Base-by-base conservation (phyloP, 2,329 filamentous ascomycete genomes). In the Apiospora rasikravindrae region DNA sequence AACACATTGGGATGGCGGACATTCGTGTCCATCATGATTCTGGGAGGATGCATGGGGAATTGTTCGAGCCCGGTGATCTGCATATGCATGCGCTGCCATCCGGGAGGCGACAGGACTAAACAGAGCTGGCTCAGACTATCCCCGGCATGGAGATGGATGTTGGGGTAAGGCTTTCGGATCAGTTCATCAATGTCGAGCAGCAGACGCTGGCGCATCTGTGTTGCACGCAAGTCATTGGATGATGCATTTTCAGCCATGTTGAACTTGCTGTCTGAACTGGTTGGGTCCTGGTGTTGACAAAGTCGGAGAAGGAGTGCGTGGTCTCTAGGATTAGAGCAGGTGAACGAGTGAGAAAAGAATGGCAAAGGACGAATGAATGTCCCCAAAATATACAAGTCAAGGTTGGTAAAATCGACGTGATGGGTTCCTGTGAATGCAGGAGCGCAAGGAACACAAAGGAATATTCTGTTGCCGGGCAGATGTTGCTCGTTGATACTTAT, bases 1-100 rank as follows among this genome's bases (percentile, higher is more conserved):
- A 77, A 83, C n/a, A 88, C 81, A 70, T 88, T 87, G 1, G 85
- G 85, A 70, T 87, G 85, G 0, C 68, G n/a, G 19, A 87, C 76
- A 0, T 70, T 19, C 2, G 83, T 84, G 74, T 88, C 74, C 73
- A 87, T 86, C 0, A 66, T 76, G 42, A 88, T 76, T 0, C 0
- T 8, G 0, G 86, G 86, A 4, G 86, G 79, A 0, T 24, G 1
- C 0, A 85, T 72, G 2, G 86, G 86, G 71, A 85, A 87, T 42
- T 0, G 0, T 75, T 71, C 57, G 86, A 84, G 1, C 71, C 2
- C n/a, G 2, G 47, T 29, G 24, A 87, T 76, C 0, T 80, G 84
- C 29, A 87, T 78, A 75, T 88, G 86, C 29, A 87, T 78, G 0
- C 79, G 79, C 10, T 78, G 76, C 70, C 83, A 82, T 3, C 78